Evolutionary conservation across 345 rosid species (phyloP), one percentile per base, ranked within the genome.

Genomic region (Lagerstroemia speciosa): DNA sequence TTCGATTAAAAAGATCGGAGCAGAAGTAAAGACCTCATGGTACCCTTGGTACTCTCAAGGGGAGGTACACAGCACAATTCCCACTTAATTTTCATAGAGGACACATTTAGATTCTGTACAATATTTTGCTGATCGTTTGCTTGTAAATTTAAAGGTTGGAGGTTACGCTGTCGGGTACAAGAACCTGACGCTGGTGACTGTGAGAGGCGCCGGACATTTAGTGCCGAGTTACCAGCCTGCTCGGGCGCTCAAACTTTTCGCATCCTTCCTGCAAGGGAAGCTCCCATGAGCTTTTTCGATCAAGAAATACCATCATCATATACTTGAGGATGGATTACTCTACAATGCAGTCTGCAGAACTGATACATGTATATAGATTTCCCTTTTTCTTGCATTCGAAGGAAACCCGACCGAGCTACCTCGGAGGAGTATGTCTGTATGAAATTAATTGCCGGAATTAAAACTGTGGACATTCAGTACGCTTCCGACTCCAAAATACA

Each of bases 151-250:
- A 52, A 72, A 83, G 90, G 74, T 81, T 62, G 90, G 83, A 65
- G 87, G 90, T 46, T 86, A 83, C 69, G 81, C 64, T 5, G 80
- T 63, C n/a, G 80, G 64, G 34, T 82, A 82, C 60, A 41, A 80
- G 46, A 84, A 78, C 37, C 5, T 83, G 66, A 68, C 69, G 40
- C 71, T 86, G 12, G 19, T 53, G 8, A 78, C 87, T 0, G 82
- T 83, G 3, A 70, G 86, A 66, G 86, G 80, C 30, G 70, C 87
- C 2, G 87, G 87, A 15, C 85, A 86, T 72, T 4, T 10, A 0
- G 87, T 83, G 73, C 87, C 86, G n/a, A 82, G 81, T 72, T 74
- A 75, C 75, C 77, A 86, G 45, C 87, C 90, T 16, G 70, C 65
- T 65, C 67, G 82, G 29, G 78, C 87, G 33, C 76, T 83, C 11